Evolutionary conservation across 257 asterid genomes (phyloP).

Genomic region (Euphrasia confusa): DNA sequence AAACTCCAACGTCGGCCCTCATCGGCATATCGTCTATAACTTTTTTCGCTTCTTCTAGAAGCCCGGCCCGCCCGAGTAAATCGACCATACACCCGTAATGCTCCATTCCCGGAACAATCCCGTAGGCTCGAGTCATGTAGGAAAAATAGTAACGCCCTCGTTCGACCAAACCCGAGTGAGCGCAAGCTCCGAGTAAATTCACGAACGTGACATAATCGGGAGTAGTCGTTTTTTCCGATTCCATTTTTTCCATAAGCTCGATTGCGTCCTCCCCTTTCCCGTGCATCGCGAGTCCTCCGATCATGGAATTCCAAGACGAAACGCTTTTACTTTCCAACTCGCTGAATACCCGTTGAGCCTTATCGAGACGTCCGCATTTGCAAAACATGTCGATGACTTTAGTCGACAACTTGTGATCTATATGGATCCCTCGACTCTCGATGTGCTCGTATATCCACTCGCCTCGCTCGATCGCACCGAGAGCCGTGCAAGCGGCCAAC

Average conservation of each 20-base stretch:
- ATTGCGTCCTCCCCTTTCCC: slow-evolving; percentile 75
- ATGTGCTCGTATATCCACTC: slow-evolving; percentile 56
- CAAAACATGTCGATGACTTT: slow-evolving; percentile 70
- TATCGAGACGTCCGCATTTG: slow-evolving; percentile 75
- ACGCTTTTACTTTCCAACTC: slow-evolving; percentile 44
- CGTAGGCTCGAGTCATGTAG: slow-evolving; percentile 49
- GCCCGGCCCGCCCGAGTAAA: slow-evolving; percentile 84
- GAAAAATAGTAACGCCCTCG: slow-evolving; percentile 57
- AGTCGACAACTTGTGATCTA: slow-evolving; percentile 60
- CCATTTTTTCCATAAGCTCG: slow-evolving; percentile 68
- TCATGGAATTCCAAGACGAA: slow-evolving; percentile 90
- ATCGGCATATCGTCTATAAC: slow-evolving; percentile 61
- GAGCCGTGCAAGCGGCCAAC: slow-evolving; percentile 68
- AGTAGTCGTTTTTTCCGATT: slow-evolving; percentile 30
- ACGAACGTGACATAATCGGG: slow-evolving; percentile 77
- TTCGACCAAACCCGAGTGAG: slow-evolving; percentile 72
- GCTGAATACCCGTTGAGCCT: slow-evolving; percentile 55
- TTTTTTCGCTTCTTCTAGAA: slow-evolving; percentile 55
- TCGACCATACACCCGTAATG: slow-evolving; percentile 89
- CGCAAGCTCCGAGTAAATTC: slow-evolving; percentile 72
- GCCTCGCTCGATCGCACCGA: slow-evolving; percentile 72
- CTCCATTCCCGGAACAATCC: slow-evolving; percentile 70
- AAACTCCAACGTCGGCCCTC: slow-evolving; percentile 61
- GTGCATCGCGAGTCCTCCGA: slow-evolving; percentile 81
- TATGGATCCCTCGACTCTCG: slow-evolving; percentile 33